phyloP scores from a whole-genome alignment of 371 early-diverging fungal genomes.

The Mucor sp. region DNA sequence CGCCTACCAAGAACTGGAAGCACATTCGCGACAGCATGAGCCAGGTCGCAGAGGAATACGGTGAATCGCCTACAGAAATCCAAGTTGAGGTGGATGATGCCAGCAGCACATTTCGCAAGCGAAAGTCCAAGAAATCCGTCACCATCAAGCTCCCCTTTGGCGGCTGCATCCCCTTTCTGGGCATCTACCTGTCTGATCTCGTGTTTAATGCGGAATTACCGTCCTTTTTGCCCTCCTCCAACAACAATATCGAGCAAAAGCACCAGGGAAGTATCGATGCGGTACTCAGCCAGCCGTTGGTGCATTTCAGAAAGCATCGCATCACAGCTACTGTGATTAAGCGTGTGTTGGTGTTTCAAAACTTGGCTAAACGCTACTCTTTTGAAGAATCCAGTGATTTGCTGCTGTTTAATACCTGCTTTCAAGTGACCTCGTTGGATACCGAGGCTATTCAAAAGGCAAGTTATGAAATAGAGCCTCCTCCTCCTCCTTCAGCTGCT shows the following conservation, averaged over 20 bases:
- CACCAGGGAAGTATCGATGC: slow-evolving; percentile 9
- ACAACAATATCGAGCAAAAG: slow-evolving; percentile 15
- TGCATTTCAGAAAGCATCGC: slow-evolving; percentile 67
- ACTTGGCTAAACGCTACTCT: slow-evolving; percentile 56
- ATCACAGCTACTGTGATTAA: slow-evolving; percentile 67
- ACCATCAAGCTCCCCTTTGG: slow-evolving; percentile 55
- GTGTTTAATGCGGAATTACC: slow-evolving; percentile 69
- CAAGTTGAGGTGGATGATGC: slow-evolving; percentile 45
- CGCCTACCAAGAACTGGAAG: slow-evolving; percentile 54
- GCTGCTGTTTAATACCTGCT: slow-evolving; percentile 42
- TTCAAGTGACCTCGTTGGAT: slow-evolving; percentile 31
- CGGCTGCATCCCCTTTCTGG: slow-evolving; percentile 64
- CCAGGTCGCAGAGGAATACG: slow-evolving; percentile 60
- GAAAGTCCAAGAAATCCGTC: slow-evolving; percentile 20
- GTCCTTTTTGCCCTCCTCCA: slow-evolving; percentile 48
- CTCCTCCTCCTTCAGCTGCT: neutral
- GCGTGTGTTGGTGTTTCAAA: slow-evolving; percentile 61
- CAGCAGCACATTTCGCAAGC: slow-evolving; percentile 12
- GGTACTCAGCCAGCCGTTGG: slow-evolving; percentile 45
- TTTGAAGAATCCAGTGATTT: slow-evolving; percentile 43
- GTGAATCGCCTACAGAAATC: slow-evolving; percentile 53
- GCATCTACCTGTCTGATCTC: slow-evolving; percentile 67
- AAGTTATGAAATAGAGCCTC: slow-evolving; percentile 40
- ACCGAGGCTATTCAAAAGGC: slow-evolving; percentile 32
- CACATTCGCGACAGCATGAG: slow-evolving; percentile 65